These are phyloP conservation scores for Phytophthora lateralis DNA, from an alignment of 352 stramenopile genomes.

Conservation along the genomic window DNA sequence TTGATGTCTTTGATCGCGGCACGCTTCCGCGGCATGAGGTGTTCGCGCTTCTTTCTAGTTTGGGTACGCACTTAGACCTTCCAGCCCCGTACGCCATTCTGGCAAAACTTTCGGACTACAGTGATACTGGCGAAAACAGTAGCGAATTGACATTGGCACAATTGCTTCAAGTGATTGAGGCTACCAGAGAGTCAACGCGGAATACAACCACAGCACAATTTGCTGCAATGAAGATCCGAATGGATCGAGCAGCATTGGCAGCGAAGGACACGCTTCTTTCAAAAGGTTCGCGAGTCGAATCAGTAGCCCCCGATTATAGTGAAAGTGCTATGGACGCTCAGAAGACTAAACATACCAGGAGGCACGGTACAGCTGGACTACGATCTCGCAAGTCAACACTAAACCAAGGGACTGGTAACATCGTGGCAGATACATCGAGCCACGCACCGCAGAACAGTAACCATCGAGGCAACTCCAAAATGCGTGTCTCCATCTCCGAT, in stretches of 20 bases:
- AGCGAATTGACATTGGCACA: conserved; percentile 19
- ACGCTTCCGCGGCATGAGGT: conserved; percentile 35
- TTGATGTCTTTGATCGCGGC: conserved; percentile 42
- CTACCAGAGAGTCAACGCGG: conserved; percentile 8
- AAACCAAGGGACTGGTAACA: background rate
- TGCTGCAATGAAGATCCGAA: conserved; percentile 1
- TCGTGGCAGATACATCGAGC: background rate
- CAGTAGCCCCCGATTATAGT: background rate
- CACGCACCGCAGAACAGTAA: background rate
- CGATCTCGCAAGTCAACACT: background rate
- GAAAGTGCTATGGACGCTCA: background rate
- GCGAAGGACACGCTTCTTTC: background rate
- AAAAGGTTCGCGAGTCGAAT: background rate
- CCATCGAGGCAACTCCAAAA: background rate
- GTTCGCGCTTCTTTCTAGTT: conserved; percentile 32
- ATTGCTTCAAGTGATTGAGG: conserved; percentile 25
- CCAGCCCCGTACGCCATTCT: conserved; percentile 41
- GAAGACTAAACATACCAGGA: background rate
- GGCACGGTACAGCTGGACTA: background rate
- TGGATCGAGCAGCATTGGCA: background rate
- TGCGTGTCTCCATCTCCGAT: background rate
- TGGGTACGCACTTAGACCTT: conserved; percentile 40
- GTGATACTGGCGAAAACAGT: background rate
- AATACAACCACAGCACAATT: background rate
- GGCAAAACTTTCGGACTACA: too few species aligned